phyloP scores from a whole-genome alignment of 108 stramenopile species.

The Cyclotella choctawhatcheeana region DNA sequence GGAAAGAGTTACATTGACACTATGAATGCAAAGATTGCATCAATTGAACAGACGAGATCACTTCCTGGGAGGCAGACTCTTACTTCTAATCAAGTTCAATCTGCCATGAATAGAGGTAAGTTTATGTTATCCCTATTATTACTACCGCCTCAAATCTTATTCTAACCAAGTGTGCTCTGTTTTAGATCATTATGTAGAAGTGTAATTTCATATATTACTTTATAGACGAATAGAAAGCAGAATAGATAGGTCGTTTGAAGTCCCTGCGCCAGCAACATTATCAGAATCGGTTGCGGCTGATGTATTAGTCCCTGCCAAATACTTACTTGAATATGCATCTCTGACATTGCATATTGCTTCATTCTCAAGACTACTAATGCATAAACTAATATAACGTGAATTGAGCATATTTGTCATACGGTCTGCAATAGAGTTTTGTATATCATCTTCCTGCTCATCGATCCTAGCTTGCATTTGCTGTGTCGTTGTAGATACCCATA shows the following conservation, averaged over 20 bases:
- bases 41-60: background rate
- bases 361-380: background rate
- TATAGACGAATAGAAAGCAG: background rate
- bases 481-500: background rate
- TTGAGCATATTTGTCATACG: background rate
- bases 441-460: background rate
- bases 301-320: background rate
- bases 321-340: background rate
- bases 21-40: background rate
- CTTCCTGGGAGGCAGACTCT: background rate
- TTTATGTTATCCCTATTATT: too few species aligned
- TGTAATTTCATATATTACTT: background rate
- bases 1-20: background rate
- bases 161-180: background rate
- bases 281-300: background rate
- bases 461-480: background rate
- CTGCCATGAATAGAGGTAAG: background rate
- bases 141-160: background rate
- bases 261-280: background rate
- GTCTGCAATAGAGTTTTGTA: background rate
- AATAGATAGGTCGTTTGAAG: too few species aligned
- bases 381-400: background rate
- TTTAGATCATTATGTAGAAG: background rate
- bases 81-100: background rate
- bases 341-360: background rate